A percentile compares a stretch with the other conserved stretches of the same genome.
Evolutionary conservation across 371 early-diverging fungal genomes (phyloP).

Genomic region (Saksenaea vasiformis): DNA sequence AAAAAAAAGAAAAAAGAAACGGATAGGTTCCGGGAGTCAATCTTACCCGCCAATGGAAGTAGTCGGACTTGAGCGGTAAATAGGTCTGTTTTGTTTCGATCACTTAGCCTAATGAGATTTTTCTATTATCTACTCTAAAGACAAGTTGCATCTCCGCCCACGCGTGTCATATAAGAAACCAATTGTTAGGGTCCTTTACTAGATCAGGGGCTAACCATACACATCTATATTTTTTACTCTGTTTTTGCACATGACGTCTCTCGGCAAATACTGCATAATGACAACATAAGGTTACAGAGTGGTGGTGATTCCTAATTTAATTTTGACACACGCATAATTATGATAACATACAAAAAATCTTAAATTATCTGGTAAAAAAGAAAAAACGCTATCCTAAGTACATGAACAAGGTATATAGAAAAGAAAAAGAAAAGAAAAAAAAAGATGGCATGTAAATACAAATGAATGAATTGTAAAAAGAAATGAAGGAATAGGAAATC

Average conservation of each 20-base stretch:
- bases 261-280: neutral
- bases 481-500: neutral
- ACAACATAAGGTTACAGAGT: neutral
- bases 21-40: too few species aligned
- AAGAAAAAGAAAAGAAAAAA: neutral
- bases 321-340: conserved; percentile 6
- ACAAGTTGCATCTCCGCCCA: neutral
- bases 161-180: neutral
- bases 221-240: neutral
- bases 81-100: neutral
- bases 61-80: neutral
- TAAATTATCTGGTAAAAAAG: neutral
- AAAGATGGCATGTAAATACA: neutral
- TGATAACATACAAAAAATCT: neutral
- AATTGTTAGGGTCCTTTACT: neutral
- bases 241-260: neutral
- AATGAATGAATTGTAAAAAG: neutral
- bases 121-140: neutral
- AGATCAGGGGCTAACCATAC: neutral
- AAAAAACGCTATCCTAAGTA: neutral
- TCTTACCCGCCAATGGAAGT: too few species aligned
- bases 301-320: conserved; percentile 5
- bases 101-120: neutral
- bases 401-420: neutral
- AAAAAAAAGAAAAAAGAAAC: too few species aligned